phyloP scores from a whole-genome alignment of 495 filamentous ascomycete genomes.

The Penicillium robsamsonii region DNA sequence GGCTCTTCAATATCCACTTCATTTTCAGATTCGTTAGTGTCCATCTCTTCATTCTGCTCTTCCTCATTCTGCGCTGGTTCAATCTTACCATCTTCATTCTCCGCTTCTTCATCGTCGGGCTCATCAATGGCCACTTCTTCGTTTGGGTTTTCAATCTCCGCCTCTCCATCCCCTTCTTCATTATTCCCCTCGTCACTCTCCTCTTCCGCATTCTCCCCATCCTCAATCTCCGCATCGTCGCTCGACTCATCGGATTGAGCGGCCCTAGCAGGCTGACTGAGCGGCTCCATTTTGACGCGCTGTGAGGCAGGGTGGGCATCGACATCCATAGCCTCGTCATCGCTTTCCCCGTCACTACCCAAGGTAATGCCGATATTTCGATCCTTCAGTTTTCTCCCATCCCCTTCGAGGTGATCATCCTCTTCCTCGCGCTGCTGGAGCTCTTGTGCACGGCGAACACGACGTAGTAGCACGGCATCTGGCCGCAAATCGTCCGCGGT shows the following conservation, averaged over 20 bases:
- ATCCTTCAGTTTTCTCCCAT: slow-evolving; percentile 9
- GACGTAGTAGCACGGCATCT: slow-evolving; percentile 43
- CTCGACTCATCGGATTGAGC: neutral
- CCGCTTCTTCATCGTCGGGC: neutral
- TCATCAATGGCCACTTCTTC: neutral
- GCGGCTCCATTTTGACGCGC: slow-evolving; percentile 6
- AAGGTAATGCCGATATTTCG: slow-evolving; percentile 17
- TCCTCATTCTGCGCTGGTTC: neutral
- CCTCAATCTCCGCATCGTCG: slow-evolving; percentile 3
- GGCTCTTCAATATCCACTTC: neutral
- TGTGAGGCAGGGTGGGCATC: slow-evolving; percentile 12
- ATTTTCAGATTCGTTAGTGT: neutral
- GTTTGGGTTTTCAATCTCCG: neutral
- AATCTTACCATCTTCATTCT: neutral
- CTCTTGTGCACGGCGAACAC: slow-evolving; percentile 39
- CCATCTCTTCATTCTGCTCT: neutral
- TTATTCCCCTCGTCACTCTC: neutral
- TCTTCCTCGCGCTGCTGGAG: slow-evolving; percentile 37
- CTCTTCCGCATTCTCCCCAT: neutral
- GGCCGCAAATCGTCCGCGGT: slow-evolving; percentile 40
- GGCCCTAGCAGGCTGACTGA: slow-evolving; percentile 1
- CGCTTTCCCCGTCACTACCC: slow-evolving; percentile 22
- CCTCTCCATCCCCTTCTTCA: neutral
- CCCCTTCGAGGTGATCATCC: slow-evolving; percentile 33
- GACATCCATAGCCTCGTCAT: slow-evolving; percentile 26